A percentile compares a stretch with the other conserved stretches of the same genome.
Conservation (phyloP, 768 basidiomycete genomes). For the Leccinum subgranulosum region DNA sequence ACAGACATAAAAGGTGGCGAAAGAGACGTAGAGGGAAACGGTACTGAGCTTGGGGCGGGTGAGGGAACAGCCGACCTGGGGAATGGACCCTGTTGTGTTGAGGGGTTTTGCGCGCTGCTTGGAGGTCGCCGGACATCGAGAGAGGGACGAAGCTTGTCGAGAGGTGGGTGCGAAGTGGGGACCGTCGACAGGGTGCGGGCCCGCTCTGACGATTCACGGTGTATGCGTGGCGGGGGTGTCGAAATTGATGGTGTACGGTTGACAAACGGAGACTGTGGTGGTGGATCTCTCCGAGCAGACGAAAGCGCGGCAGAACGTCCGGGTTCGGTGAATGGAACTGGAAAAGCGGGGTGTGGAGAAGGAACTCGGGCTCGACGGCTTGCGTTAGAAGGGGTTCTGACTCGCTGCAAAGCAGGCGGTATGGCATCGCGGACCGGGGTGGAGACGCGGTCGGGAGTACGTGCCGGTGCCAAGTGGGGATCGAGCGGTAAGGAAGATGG, state of each 20-base stretch:
- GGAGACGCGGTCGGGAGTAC: slow-evolving; percentile 13
- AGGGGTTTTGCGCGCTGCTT: slow-evolving; percentile 8
- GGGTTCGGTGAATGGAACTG: slow-evolving; percentile 12
- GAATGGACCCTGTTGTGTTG: slow-evolving; percentile 3
- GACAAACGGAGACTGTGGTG: slow-evolving; percentile 8
- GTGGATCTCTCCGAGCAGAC: slow-evolving; percentile 11
- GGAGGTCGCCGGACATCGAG: slow-evolving; percentile 15
- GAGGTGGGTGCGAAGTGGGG: slow-evolving; percentile 14
- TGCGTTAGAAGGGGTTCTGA: slow-evolving; percentile 21
- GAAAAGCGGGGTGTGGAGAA: slow-evolving; percentile 9
- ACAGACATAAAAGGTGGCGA: slow-evolving; percentile 3
- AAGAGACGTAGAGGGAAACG: slow-evolving; percentile 14
- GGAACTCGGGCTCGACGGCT: slow-evolving; percentile 2
- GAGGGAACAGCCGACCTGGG: slow-evolving; percentile 8
- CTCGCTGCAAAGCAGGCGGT: slow-evolving; percentile 16
- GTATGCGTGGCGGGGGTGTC: slow-evolving; percentile 5
- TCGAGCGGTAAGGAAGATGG: slow-evolving; percentile 3
- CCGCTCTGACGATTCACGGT: slow-evolving; percentile 18
- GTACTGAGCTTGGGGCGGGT: slow-evolving; percentile 7
- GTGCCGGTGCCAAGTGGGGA: slow-evolving; percentile 1
- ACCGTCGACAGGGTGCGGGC: slow-evolving; percentile 13
- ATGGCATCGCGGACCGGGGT: slow-evolving; percentile 13
- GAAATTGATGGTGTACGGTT: slow-evolving; percentile 10
- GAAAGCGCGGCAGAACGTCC: slow-evolving; percentile 18
- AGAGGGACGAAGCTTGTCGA: slow-evolving; percentile 16